These are phyloP conservation scores for Kregervanrija delftensis DNA, from an alignment of 805 yeast genomes.

Conservation along the genomic window DNA sequence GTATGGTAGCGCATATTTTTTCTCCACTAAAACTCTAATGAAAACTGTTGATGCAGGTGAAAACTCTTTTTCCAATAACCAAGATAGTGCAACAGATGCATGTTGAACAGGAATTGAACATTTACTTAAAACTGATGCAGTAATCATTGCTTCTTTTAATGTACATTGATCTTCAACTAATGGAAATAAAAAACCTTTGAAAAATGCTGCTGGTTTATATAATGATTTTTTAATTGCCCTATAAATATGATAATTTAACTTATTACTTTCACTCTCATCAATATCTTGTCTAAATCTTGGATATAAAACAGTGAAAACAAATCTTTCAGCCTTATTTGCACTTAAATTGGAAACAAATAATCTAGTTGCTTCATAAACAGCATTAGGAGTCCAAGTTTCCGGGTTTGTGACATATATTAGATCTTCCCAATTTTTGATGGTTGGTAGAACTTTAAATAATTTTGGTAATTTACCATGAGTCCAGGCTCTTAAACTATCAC, in stretches of 20 bases:
- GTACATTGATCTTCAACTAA: constrained; percentile 84
- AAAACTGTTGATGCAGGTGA: constrained; percentile 86
- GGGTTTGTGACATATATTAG: constrained; percentile 90
- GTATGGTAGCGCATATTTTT: constrained; percentile 94
- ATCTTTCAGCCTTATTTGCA: constrained; percentile 83
- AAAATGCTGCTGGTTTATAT: constrained; percentile 96
- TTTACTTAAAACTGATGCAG: constrained; percentile 83
- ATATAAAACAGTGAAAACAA: constrained; percentile 58
- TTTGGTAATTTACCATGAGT: constrained; percentile 97
- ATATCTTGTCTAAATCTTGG: constrained; percentile 68
- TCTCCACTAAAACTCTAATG: constrained; percentile 82
- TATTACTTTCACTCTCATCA: constrained; percentile 68
- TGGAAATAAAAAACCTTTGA: constrained; percentile 93
- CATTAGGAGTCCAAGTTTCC: constrained; percentile 90
- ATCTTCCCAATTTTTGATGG: constrained; percentile 93
- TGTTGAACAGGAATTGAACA: constrained; percentile 92
- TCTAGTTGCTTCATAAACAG: constrained; percentile 90
- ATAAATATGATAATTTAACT: constrained; percentile 86
- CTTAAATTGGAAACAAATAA: constrained; percentile 85
- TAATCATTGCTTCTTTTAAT: constrained; percentile 89
- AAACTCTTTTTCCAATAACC: constrained; percentile 75
- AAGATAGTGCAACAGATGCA: constrained; percentile 90
- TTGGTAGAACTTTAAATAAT: constrained; percentile 89
- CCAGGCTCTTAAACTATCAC: constrained; percentile 79
- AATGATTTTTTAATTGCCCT: constrained; percentile 87